Conservation (phyloP, 441 rosid species). For the Pelargonium cotyledonis region DNA sequence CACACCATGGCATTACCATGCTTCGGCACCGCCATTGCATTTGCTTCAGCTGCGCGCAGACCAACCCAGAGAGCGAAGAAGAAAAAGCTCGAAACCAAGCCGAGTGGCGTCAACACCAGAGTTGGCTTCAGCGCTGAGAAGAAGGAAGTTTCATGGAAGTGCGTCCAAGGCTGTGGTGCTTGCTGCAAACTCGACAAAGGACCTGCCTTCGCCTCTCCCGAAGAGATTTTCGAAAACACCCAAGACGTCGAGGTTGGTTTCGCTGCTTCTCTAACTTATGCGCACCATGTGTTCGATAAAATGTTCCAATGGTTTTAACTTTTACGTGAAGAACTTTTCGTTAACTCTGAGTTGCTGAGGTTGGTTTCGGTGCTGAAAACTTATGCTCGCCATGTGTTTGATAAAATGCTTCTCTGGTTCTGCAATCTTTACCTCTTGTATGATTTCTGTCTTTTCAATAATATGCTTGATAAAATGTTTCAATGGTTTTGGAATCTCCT, state of each 20-base stretch:
- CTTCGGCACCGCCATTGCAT: constrained; percentile 11
- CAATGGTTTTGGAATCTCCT: neutral
- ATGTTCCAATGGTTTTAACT: constrained; percentile 11
- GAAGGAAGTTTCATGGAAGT: constrained; percentile 52
- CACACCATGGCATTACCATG: constrained; percentile 10
- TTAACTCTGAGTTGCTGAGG: too few species aligned
- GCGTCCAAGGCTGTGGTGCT: constrained; percentile 69
- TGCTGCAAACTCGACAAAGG: constrained; percentile 84
- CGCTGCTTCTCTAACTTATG: neutral
- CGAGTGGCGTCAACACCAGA: neutral
- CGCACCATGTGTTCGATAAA: constrained; percentile 40
- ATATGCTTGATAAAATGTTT: too few species aligned
- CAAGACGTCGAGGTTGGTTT: constrained; percentile 48
- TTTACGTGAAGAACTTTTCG: constrained; percentile 5
- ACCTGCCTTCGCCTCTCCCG: constrained; percentile 57
- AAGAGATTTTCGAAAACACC: constrained; percentile 60
- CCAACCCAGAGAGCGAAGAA: constrained; percentile 18
- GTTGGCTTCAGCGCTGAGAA: constrained; percentile 27
- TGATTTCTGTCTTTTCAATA: too few species aligned
- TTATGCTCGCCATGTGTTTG: too few species aligned
- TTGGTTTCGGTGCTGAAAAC: too few species aligned
- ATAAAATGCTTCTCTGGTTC: too few species aligned
- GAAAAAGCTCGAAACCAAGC: constrained; percentile 2
- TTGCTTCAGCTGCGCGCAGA: constrained; percentile 22
- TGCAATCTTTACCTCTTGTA: too few species aligned